Evolutionary conservation across 2,329 filamentous ascomycete species (phyloP), one percentile per base, ranked within the genome.

Genomic region (Capronia coronata): DNA sequence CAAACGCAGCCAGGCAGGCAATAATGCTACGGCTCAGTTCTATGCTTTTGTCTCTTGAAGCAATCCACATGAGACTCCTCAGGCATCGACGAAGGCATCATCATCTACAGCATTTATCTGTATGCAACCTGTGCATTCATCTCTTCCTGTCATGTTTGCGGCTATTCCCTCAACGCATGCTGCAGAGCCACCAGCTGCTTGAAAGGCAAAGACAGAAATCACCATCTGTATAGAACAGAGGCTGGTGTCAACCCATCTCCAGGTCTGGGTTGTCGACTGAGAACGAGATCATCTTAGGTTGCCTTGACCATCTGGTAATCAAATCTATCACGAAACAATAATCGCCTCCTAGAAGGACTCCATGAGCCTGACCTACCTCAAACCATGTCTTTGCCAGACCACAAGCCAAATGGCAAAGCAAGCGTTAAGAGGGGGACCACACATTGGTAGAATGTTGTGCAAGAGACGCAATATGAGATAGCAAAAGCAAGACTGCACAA

Each of bases 381-480:
- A 19, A n/a, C 29, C 13, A 7, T 19, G 5, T 43, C 16, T 7
- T 16, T 14, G 13, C 35, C 7, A n/a, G n/a, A n/a, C n/a, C n/a
- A n/a, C n/a, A n/a, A n/a, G n/a, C n/a, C n/a, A n/a, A n/a, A n/a
- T n/a, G n/a, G n/a, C 18, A 30, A 43, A 43, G 25, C 11, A 39
- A 21, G 34, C 37, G 46, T 43, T 27, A 35, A 30, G 37, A 21
- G 40, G 23, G 40, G 25, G 6, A 27, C 25, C 11, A 38, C 42
- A 43, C 46, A 29, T n/a, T n/a, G n/a, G n/a, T n/a, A n/a, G 47
- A 48, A 23, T 22, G 25, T 23, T 16, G 25, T 41, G 35, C 42
- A 42, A 42, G 38, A 50, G 40, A 47, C 21, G 40, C 44, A 49
- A 47, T 25, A 47, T 43, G 34, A 44, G 38, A 32, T 49, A 49